A percentile compares a stretch with the other conserved stretches of the same genome.
These are phyloP conservation scores for Catharanthus roseus DNA, from an alignment of 257 asterid genomes.

Conservation along the genomic window DNA sequence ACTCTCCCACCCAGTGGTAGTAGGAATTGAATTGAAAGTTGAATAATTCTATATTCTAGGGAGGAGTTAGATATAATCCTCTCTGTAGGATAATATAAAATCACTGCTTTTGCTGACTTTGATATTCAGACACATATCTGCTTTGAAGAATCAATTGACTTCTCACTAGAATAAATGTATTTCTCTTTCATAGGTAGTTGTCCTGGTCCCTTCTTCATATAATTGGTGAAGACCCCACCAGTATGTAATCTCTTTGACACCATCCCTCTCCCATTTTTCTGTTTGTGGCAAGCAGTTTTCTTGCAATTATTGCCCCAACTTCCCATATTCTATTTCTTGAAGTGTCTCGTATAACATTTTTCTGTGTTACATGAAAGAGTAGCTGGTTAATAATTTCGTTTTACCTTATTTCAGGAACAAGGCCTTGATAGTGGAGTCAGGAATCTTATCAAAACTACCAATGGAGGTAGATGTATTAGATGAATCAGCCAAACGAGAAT, in stretches of 20 bases:
- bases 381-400: too few relatives aligned
- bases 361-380: neutral
- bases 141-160: constrained; percentile 45
- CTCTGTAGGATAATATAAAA: constrained; percentile 8
- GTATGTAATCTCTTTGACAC: constrained; percentile 4
- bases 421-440: constrained; percentile 80
- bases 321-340: constrained; percentile 5
- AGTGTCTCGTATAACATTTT: neutral
- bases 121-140: constrained; percentile 28
- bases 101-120: constrained; percentile 33
- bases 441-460: constrained; percentile 62
- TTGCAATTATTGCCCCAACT: constrained; percentile 6
- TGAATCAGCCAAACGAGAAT: constrained; percentile 42
- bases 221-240: constrained; percentile 18
- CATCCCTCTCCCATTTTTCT: constrained; percentile 3
- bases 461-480: constrained; percentile 27
- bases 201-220: constrained; percentile 13
- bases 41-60: neutral
- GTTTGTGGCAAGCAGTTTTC: neutral
- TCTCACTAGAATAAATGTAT: constrained; percentile 23
- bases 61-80: neutral
- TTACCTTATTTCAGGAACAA: constrained; percentile 58
- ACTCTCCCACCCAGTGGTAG: neutral
- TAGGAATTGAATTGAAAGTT: neutral
- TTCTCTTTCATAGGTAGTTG: constrained; percentile 14